Evolutionary conservation across 1,139 yeast species (phyloP), one percentile per base, ranked within the genome.

Genomic region (Kodamaea alishanica): DNA sequence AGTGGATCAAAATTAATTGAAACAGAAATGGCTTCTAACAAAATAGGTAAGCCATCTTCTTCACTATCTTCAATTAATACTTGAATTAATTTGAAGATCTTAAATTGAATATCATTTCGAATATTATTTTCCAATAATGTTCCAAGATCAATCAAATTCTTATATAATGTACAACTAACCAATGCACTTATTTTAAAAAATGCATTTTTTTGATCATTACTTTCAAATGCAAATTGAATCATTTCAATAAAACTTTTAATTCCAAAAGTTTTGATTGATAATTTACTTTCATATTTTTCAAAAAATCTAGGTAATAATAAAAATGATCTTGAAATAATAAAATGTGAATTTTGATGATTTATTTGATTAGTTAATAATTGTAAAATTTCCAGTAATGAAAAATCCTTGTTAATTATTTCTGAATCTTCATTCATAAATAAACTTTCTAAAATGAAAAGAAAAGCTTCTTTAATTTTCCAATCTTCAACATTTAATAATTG

Each of bases 31-130:
- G 84, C 77, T 55, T 89, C 96, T n/a, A 87, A 72, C 35, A 89
- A 61, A 34, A 84, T 71, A 0, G 92, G 78, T 24, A 87, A 80
- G 0, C 96, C 77, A 51, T 90, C 97, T 35, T 87, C 96, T 36
- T 81, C 86, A 1, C 95, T 77, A 1, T 79, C 84, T 1, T 72
- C 75, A 2, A 75, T 56, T n/a, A 89, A 58, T 2, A 73, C 57
- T 2, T 61, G 46, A 2, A 59, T 58, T 6, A 66, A 46, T 23
- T 55, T 50, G 47, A 70, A 60, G 8, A 70, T 53, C 3, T 53
- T 47, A 6, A 40, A 36, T 48, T 70, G 75, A 6, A 56, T 43
- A 1, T 49, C 50, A 20, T 39, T 39, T 12, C 46, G 39, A 8
- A 48, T 39, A 0, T 43, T 32, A 6, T 37, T 29, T 7, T 47